Evolutionary conservation across 768 basidiomycete species (phyloP).

Genomic region (Hebeloma cylindrosporum): DNA sequence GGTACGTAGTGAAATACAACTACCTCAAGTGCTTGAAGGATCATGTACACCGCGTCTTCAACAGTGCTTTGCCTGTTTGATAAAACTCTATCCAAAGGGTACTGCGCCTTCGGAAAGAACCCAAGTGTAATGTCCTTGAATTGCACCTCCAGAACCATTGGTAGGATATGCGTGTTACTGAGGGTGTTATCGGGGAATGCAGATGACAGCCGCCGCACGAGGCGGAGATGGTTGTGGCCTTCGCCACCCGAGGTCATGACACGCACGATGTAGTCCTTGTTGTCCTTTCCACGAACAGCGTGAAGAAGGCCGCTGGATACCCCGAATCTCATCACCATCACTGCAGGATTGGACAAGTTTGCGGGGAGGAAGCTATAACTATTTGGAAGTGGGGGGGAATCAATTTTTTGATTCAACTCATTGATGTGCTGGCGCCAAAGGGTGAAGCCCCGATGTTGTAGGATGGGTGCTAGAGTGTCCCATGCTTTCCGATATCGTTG

Average conservation of each 20-base stretch:
- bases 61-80: not conserved
- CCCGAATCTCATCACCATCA: too few relatives aligned
- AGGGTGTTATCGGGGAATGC: conserved; percentile 2
- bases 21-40: conserved; percentile 15
- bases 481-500: too few relatives aligned
- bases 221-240: conserved; percentile 6
- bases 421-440: too few relatives aligned
- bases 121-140: conserved; percentile 13
- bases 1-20: not conserved
- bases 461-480: too few relatives aligned
- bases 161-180: conserved; percentile 11
- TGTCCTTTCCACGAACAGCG: not conserved
- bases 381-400: too few relatives aligned
- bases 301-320: not conserved
- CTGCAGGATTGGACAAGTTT: too few relatives aligned
- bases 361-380: too few relatives aligned
- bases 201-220: conserved; percentile 1
- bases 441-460: too few relatives aligned
- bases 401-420: too few relatives aligned
- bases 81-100: not conserved
- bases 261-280: not conserved
- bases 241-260: conserved; percentile 4
- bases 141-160: conserved; percentile 9
- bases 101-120: conserved; percentile 5
- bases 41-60: conserved; percentile 10